Conservation (phyloP, 192 early-diverging fungal species). For the Entomortierella chlamydospora region DNA sequence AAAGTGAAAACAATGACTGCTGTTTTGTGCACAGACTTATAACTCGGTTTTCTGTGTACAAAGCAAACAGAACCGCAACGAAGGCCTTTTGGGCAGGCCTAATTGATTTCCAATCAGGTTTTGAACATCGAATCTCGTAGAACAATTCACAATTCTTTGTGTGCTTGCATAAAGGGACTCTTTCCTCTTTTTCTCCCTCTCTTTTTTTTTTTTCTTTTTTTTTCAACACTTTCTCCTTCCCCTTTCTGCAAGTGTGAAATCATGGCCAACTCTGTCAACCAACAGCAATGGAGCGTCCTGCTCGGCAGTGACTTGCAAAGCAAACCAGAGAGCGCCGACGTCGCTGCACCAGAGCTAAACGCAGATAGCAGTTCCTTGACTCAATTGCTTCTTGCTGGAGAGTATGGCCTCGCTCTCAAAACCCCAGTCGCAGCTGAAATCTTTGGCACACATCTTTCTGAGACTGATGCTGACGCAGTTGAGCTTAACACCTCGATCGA, state of each 20-base stretch:
- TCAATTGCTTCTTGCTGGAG: slow-evolving; percentile 54
- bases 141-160: not conserved
- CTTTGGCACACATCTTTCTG: slow-evolving; percentile 62
- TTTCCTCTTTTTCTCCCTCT: not conserved
- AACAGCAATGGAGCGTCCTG: slow-evolving; percentile 48
- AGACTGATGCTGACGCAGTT: slow-evolving; percentile 16
- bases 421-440: slow-evolving; percentile 55
- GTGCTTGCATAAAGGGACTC: not conserved
- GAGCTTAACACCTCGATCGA: slow-evolving; percentile 50
- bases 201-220: slow-evolving; percentile 2
- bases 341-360: slow-evolving; percentile 3
- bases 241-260: not conserved
- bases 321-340: slow-evolving; percentile 10
- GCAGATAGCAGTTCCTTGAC: slow-evolving; percentile 29
- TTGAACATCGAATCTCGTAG: not conserved
- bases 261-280: slow-evolving; percentile 6
- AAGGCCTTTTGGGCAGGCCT: not conserved
- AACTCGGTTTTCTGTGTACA: not conserved
- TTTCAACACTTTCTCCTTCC: not conserved
- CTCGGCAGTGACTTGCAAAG: slow-evolving; percentile 33
- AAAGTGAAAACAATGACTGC: slow-evolving; percentile 12
- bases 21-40: slow-evolving; percentile 3
- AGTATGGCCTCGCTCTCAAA: slow-evolving; percentile 64
- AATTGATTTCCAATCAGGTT: slow-evolving; percentile 2
- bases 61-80: slow-evolving; percentile 9